Conservation (phyloP, 352 stramenopile genomes). For the Elongisporangium anandrum region DNA sequence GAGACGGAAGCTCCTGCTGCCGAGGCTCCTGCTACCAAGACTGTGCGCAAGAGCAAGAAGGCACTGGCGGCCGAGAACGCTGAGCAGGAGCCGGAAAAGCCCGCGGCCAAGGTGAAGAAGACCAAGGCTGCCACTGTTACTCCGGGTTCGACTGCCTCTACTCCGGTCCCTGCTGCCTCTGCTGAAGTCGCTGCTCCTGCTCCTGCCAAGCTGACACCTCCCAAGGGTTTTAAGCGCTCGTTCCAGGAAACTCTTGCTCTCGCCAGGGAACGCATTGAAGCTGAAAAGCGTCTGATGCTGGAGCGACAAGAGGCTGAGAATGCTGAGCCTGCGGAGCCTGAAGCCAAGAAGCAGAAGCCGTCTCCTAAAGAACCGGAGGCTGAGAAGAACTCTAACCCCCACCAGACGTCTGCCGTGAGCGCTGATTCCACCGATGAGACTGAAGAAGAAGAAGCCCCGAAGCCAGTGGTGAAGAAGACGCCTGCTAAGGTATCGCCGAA, state of each 20-base stretch:
- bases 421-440: slow-evolving; percentile 2
- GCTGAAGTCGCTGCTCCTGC: background rate
- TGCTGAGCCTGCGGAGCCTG: slow-evolving; percentile 4
- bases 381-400: background rate
- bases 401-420: background rate
- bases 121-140: background rate
- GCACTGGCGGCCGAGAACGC: slow-evolving; percentile 8
- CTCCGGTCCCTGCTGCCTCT: background rate
- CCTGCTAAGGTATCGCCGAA: slow-evolving; percentile 7
- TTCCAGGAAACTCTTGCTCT: slow-evolving; percentile 45
- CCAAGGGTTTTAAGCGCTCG: slow-evolving; percentile 13
- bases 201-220: slow-evolving; percentile 5
- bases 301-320: slow-evolving; percentile 6
- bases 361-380: background rate
- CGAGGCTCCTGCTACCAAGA: background rate
- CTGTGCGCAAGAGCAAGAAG: slow-evolving; percentile 15
- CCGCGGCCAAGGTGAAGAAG: slow-evolving; percentile 11
- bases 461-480: slow-evolving; percentile 5
- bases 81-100: slow-evolving; percentile 11
- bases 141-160: background rate
- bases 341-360: slow-evolving; percentile 2
- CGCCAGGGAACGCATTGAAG: slow-evolving; percentile 27
- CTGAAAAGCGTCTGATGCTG: slow-evolving; percentile 16
- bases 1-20: slow-evolving; percentile 4
- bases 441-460: slow-evolving; percentile 8